phyloP scores from a whole-genome alignment of 192 early-diverging fungal species.

The Phycomyces blakesleeanus region DNA sequence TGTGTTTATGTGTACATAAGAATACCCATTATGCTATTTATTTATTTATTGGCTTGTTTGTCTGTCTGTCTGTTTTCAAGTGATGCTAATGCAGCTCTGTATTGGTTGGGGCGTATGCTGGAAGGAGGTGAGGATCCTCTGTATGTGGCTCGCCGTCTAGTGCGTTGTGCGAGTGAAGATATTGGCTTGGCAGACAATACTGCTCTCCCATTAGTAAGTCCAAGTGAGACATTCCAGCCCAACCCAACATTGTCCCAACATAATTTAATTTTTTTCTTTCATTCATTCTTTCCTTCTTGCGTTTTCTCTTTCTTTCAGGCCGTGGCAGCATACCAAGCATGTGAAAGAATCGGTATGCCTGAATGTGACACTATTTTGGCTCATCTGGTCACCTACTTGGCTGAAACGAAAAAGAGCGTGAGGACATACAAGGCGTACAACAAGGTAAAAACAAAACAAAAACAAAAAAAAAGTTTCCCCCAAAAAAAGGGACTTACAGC shows the following conservation, averaged over 20 bases:
- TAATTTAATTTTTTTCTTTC: no score
- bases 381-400: conserved; percentile 74
- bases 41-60: no score
- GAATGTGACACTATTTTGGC: conserved; percentile 86
- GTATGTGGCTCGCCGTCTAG: conserved; percentile 72
- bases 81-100: conserved; percentile 73
- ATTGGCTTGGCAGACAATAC: conserved; percentile 81
- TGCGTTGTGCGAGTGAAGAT: conserved; percentile 84
- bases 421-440: conserved; percentile 76
- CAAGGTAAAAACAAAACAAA: conserved; percentile 35
- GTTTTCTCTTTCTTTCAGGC: conserved; percentile 41
- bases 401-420: conserved; percentile 79
- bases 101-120: conserved; percentile 91
- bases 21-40: no score
- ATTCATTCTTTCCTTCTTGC: no score
- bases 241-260: background rate
- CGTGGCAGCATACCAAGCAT: conserved; percentile 74
- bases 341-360: conserved; percentile 87
- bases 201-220: conserved; percentile 63
- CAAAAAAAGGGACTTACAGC: no score
- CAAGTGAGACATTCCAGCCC: background rate
- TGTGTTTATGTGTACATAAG: no score
- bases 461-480: no score
- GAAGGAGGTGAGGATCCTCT: conserved; percentile 88
- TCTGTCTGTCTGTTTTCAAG: no score